Base-by-base conservation (phyloP, 2,329 filamentous ascomycete genomes). In the Sphaerulina musiva region DNA sequence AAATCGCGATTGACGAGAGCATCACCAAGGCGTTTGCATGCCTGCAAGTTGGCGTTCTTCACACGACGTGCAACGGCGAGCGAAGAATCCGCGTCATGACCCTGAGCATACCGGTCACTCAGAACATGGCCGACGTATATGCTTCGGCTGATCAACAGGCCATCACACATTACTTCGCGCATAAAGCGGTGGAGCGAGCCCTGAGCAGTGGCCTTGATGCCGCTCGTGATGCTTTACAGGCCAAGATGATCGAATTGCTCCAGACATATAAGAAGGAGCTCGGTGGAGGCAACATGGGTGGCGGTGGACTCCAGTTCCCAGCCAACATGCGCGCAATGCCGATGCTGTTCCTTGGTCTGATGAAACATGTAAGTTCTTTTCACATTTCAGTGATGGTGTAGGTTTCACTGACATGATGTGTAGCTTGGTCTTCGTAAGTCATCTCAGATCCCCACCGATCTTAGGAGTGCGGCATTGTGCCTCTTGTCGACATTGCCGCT, bases 41-140 rank as follows among this genome's bases (percentile, higher is more conserved):
- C 72, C 78, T 96, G 75, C 91, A 98, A 73, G 86, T 91, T 11
- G 93, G 93, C 48, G 92, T 98, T 8, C 80, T 98, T 32, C 93
- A 98, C 72, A 98, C 93, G 1, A 98, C 91, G 1, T 96, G 92
- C 77, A 97, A 97, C 67, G 93, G 93, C 48, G 93, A 98, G 76
- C 83, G 93, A 65, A 84, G 93, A 53, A 98, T 98, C 64, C 83
- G 93, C 60, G 93, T 98, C 44, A 80, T 97, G 79, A 98, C 93
- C 0, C 77, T 98, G 59, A 87, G 90, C 36, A 82, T 98, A 48
- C 93, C 93, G 0, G 97, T 93, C 0, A 97, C 93, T 0, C 87
- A 91, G 59, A 92, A 84, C 67, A 74, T 98, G 56, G 88, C 90
- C 3, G 91, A 95, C 67, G 78, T 97, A 14, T 98, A 96, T 70